Conservation (phyloP, 73 alveolate species). For the Paramecium biaurelia region DNA sequence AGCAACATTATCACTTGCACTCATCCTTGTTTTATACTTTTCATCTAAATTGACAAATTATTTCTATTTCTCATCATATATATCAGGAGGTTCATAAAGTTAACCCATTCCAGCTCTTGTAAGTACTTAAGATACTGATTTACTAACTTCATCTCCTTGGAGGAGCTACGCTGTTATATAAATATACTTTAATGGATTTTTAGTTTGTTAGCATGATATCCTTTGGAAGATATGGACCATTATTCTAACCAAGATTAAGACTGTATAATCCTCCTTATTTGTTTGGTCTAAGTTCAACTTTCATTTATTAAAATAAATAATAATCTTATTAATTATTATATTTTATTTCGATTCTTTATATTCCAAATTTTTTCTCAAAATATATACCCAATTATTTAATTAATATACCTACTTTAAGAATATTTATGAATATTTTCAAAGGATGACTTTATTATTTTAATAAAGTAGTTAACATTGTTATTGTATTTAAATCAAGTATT, state of each 20-base stretch:
- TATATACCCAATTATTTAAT: not conserved
- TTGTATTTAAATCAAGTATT: not conserved
- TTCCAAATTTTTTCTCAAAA: not conserved
- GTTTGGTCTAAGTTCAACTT: not conserved
- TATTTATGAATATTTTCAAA: not conserved
- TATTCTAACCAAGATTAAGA: constrained; percentile 55
- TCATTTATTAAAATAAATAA: not conserved
- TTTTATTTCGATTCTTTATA: not conserved
- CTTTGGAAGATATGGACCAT: constrained; percentile 48
- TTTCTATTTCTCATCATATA: constrained; percentile 56
- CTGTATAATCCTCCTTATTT: constrained; percentile 56
- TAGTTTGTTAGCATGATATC: constrained; percentile 46
- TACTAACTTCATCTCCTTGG: constrained; percentile 51
- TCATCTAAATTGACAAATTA: constrained; percentile 59
- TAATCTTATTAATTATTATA: not conserved
- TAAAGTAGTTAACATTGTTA: not conserved
- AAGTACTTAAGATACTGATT: constrained; percentile 24
- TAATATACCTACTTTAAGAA: not conserved
- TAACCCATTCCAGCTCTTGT: constrained; percentile 45
- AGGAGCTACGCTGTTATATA: not conserved
- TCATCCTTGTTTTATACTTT: constrained; percentile 14
- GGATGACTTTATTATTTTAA: not conserved
- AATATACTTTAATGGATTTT: constrained; percentile 25
- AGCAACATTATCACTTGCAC: constrained; percentile 47
- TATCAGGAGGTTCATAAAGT: constrained; percentile 55